Evolutionary conservation across 1,284 basidiomycete genomes (phyloP), one percentile per base, ranked within the genome.

Genomic region (Athelia psychrophila): DNA sequence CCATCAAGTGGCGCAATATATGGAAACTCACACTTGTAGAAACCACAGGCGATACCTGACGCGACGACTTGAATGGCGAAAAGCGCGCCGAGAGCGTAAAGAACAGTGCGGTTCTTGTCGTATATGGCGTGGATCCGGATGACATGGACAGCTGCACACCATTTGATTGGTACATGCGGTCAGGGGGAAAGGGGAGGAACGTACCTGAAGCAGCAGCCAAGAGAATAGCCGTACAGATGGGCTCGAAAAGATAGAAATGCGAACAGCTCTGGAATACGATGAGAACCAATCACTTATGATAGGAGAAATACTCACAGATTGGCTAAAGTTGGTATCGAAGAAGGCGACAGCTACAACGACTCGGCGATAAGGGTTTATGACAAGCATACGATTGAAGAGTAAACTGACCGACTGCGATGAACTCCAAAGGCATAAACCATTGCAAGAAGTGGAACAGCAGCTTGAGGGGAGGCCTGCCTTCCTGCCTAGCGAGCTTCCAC

Each of bases 181-280:
- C 27, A 42, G 47, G 33, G 38, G 25, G 24, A 42, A 25, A 45
- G n/a, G 50, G 47, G 52, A 47, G 32, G 24, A 3, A 60, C 71
- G 24, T 51, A 81, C 79, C 70, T n/a, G 89, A 90, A 48, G 83
- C 78, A 18, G 80, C 78, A 25, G 84, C 86, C 49, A 91, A 76
- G 33, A 91, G 78, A 60, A 91, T 72, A 2, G 88, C 88, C 16
- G 89, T 91, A 63, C 82, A 83, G 60, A 92, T 90, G 56, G 89
- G 89, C 60, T 92, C 89, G 59, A 91, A 91, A 15, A 91, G 80
- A 70, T 78, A 91, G 70, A 91, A 89, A n/a, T 76, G 74, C 40
- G 73, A 64, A 66, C 88, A 91, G 47, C 71, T 68, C 83, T 86
- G 59, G 19, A 30, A 55, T 47, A 57, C 53, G 47, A 54, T 52